Conservation (phyloP, 352 stramenopile species). For the Chrysophaeum taylorii region DNA sequence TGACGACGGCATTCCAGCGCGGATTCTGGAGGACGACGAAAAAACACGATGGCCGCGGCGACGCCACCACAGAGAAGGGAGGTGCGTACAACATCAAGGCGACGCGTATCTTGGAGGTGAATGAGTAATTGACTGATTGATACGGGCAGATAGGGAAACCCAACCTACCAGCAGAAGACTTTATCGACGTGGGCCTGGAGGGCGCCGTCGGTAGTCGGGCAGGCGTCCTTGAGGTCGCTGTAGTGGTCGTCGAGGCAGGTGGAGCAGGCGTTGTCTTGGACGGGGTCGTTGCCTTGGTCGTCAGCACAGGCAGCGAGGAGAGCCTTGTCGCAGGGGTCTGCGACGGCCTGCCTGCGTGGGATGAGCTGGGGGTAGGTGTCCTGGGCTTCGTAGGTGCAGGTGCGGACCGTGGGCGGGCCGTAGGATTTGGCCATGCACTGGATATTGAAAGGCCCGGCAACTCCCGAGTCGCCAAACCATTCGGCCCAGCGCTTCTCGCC, state of each 20-base stretch:
- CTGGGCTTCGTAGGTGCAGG: background rate
- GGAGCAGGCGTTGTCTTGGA: background rate
- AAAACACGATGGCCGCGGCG: too few relatives aligned
- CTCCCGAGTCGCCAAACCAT: background rate
- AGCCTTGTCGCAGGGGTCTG: background rate
- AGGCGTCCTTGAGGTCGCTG: background rate
- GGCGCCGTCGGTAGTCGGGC: background rate
- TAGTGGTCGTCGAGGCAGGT: background rate
- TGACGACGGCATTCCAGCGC: too few relatives aligned
- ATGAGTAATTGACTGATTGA: too few relatives aligned
- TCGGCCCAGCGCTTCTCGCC: background rate
- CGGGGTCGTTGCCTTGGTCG: background rate
- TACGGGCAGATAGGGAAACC: too few relatives aligned
- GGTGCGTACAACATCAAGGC: too few relatives aligned
- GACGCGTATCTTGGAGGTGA: too few relatives aligned
- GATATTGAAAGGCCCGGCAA: background rate
- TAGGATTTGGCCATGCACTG: background rate
- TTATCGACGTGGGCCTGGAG: background rate
- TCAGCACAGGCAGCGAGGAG: background rate
- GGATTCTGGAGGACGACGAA: too few relatives aligned
- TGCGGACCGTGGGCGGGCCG: background rate
- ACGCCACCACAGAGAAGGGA: too few relatives aligned
- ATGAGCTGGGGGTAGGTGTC: background rate
- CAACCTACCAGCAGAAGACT: constrained; percentile 13
- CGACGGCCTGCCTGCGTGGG: background rate